Conservation (phyloP, 352 stramenopile genomes). For the Pythium sp. region DNA sequence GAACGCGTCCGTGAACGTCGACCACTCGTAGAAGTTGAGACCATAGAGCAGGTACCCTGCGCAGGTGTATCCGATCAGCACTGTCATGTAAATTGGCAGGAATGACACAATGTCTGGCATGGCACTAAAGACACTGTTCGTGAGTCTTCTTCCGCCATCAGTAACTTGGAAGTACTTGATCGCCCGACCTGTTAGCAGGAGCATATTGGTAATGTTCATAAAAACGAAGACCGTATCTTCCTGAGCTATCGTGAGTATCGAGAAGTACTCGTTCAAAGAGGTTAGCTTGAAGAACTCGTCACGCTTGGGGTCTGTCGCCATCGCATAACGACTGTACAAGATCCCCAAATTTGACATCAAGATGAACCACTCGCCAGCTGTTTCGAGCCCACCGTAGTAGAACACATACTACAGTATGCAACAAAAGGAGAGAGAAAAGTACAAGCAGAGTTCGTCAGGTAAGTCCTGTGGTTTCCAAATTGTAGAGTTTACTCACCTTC, state of each 20-base stretch:
- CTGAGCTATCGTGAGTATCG: slow-evolving; percentile 13
- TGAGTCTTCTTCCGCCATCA: slow-evolving; percentile 50
- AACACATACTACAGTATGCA: background rate
- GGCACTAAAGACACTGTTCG: slow-evolving; percentile 59
- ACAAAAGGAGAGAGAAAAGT: background rate
- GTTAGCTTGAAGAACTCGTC: slow-evolving; percentile 31
- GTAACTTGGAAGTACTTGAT: slow-evolving; percentile 79
- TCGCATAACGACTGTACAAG: slow-evolving; percentile 37
- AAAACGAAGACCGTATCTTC: slow-evolving; percentile 53
- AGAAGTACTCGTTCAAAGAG: slow-evolving; percentile 46
- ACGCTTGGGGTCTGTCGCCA: slow-evolving; percentile 31
- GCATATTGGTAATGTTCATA: slow-evolving; percentile 65
- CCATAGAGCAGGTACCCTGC: slow-evolving; percentile 64
- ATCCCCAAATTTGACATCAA: slow-evolving; percentile 1
- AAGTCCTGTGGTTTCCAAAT: no score
- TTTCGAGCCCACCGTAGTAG: background rate
- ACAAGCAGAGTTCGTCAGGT: background rate
- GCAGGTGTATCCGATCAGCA: slow-evolving; percentile 68
- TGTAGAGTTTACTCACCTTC: slow-evolving; percentile 16
- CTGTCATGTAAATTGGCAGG: slow-evolving; percentile 60
- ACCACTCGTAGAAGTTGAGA: slow-evolving; percentile 61
- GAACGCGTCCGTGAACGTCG: slow-evolving; percentile 52
- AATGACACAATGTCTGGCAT: slow-evolving; percentile 74
- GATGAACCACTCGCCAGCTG: background rate
- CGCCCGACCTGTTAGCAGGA: slow-evolving; percentile 51